Evolutionary conservation across 495 filamentous ascomycete genomes (phyloP), one percentile per base, ranked within the genome.

Genomic region (Pseudoneurospora amorphoporcata): DNA sequence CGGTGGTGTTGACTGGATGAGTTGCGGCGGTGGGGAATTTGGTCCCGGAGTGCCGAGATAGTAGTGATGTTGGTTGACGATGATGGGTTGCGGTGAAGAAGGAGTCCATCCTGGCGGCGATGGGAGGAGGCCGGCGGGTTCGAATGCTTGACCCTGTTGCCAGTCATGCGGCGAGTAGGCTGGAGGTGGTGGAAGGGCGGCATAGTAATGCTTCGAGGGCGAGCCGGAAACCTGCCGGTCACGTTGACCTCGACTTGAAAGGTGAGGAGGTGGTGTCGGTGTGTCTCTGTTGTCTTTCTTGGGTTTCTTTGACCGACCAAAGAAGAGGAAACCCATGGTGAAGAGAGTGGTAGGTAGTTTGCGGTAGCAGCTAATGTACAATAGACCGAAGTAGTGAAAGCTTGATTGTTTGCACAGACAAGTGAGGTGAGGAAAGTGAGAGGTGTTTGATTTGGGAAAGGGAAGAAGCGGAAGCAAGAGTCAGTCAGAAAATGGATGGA

Each of bases 51-150:
- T 75, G 3, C 76, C 77, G 8, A 84, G 72, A 70, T 86, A 86
- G 68, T 86, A 86, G 72, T 86, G 80, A 47, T 86, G 76, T 41
- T 86, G 84, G 73, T 85, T 84, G 71, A 86, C 82, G 38, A 86
- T 78, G 58, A 86, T 83, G 47, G 83, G 82, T 1, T 65, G 53
- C 17, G 71, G 74, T 14, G 77, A 74, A 73, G 80, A 80, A 42
- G 71, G 41, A 19, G 68, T 79, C 82, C 82, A 84, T 53, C 76
- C 71, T 17, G 78, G 72, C 37, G 83, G 80, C 40, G 82, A 70
- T 65, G 78, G 78, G 17, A 82, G 76, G 65, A 79, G 77, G 38
- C 82, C 81, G 10, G 79, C 75, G n/a, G 79, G 75, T 17, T 81
- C 79, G 53, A 77, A 78, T 5, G 72, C 68, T 32, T 76, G 70